Evolutionary conservation across 2,329 filamentous ascomycete species (phyloP), one percentile per base, ranked within the genome.

Genomic region (Penicillium concentricum): DNA sequence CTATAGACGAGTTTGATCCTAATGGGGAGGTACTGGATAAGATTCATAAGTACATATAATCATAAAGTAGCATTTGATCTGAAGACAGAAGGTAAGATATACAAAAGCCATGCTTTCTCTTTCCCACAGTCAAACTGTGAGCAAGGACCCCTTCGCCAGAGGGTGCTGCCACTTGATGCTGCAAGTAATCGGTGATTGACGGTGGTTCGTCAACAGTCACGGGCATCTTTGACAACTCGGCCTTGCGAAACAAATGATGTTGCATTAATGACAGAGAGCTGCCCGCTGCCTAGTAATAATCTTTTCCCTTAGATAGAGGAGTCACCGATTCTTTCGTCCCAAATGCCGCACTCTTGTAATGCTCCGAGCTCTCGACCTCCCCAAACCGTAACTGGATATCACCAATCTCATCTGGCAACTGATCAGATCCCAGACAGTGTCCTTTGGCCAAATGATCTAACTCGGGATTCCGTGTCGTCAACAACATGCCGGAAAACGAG

Each of bases 391-490:
- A 44, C 20, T 22, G 22, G 20, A 28, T 16, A 4, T 38, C 26
- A 5, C 26, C 34, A 41, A 50, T 22, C 51, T 37, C 41, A 48
- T 41, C 28, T 5, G 37, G 13, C 4, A 50, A 32, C n/a, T 16
- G 15, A 9, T 43, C 54, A 5, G 44, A 43, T 18, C 57, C 57
- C 44, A 59, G 22, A 24, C 53, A 59, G 16, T 59, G 30, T 10
- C 53, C 57, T 7, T 47, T 37, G 30, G 48, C 35, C 32, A 59
- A 45, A n/a, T 18, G 15, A 20, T 59, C 53, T 48, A 59, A 50
- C 15, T 59, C 57, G 15, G 43, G 53, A 57, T 57, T 54, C 35
- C 54, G 39, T n/a, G 57, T 59, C 15, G 57, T 59, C 50, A 51
- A 37, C 44, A 59, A 32, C 16, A 59, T 18, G 37, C 45, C 54